These are phyloP conservation scores for Hippophae rhamnoides DNA, from an alignment of 306 rosid species.

Conservation along the genomic window DNA sequence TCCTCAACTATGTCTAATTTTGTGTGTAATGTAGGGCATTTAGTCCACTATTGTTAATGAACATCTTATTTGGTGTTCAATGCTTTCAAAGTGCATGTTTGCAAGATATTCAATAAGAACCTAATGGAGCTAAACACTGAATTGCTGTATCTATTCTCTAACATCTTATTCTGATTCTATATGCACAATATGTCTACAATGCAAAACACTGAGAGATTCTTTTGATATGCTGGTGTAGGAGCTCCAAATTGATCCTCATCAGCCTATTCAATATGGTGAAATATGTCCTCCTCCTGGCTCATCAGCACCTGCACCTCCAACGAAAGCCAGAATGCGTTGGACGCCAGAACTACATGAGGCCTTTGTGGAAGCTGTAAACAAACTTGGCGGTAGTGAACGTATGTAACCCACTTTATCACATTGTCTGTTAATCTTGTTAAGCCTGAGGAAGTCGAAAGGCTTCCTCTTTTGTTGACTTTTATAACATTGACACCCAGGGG, in stretches of 20 bases:
- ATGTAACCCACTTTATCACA: constrained; percentile 23
- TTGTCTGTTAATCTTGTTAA: not conserved
- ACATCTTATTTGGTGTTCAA: not conserved
- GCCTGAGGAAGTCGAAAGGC: constrained; percentile 6
- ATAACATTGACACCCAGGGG: constrained; percentile 47
- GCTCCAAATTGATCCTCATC: constrained; percentile 30
- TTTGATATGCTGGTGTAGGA: constrained; percentile 37
- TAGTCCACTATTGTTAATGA: not conserved
- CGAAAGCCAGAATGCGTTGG: constrained; percentile 93
- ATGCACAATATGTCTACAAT: not conserved
- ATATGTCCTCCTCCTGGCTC: constrained; percentile 30
- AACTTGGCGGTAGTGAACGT: constrained; percentile 89
- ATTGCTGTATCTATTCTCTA: too few relatives aligned
- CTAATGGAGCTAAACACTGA: too few relatives aligned
- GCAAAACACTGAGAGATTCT: constrained; percentile 24
- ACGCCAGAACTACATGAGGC: constrained; percentile 93
- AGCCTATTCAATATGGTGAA: constrained; percentile 34
- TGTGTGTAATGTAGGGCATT: constrained; percentile 1
- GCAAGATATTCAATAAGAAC: too few relatives aligned
- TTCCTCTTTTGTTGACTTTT: constrained; percentile 7
- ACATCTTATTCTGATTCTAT: too few relatives aligned
- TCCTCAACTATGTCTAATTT: constrained; percentile 10
- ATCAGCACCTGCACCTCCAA: constrained; percentile 34
- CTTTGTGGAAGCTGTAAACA: constrained; percentile 82
- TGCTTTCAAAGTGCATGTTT: constrained; percentile 13